A percentile compares a stretch with the other conserved stretches of the same genome.
phyloP scores from a whole-genome alignment of 2,329 filamentous ascomycete genomes.

The Pestalotiopsis sp. region DNA sequence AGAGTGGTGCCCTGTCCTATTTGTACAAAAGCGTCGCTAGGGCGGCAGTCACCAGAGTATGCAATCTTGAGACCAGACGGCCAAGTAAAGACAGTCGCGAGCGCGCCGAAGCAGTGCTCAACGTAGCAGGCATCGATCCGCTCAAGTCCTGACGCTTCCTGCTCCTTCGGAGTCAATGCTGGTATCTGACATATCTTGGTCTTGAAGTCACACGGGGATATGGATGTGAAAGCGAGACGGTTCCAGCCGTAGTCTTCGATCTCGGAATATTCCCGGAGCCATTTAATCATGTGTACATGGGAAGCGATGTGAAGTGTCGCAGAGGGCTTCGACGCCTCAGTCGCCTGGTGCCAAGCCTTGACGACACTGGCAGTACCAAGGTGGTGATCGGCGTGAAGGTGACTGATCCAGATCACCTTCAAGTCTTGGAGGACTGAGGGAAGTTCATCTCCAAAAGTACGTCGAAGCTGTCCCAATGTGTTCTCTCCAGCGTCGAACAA shows the following conservation, averaged over 20 bases:
- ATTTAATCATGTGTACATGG: slow-evolving; percentile 70
- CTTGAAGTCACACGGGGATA: slow-evolving; percentile 1
- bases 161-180: slow-evolving; percentile 38
- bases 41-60: slow-evolving; percentile 93
- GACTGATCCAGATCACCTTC: slow-evolving; percentile 87
- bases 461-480: slow-evolving; percentile 83
- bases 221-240: slow-evolving; percentile 36
- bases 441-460: slow-evolving; percentile 68
- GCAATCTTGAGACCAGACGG: slow-evolving; percentile 81
- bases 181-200: slow-evolving; percentile 24
- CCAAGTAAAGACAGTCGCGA: slow-evolving; percentile 78
- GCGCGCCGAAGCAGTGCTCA: slow-evolving; percentile 77
- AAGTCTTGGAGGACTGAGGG: slow-evolving; percentile 78
- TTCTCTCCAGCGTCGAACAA: slow-evolving; percentile 92
- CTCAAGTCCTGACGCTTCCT: slow-evolving; percentile 61
- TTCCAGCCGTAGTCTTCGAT: slow-evolving; percentile 77
- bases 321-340: slow-evolving; percentile 33
- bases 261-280: slow-evolving; percentile 77
- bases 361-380: slow-evolving; percentile 83
- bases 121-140: slow-evolving; percentile 71
- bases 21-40: slow-evolving; percentile 67
- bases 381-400: slow-evolving; percentile 95
- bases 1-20: slow-evolving; percentile 79
- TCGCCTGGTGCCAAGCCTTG: slow-evolving; percentile 73
- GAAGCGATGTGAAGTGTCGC: slow-evolving; percentile 68